Base-by-base conservation (phyloP, 352 stramenopile species). In the Globisporangium acanthophoron region DNA sequence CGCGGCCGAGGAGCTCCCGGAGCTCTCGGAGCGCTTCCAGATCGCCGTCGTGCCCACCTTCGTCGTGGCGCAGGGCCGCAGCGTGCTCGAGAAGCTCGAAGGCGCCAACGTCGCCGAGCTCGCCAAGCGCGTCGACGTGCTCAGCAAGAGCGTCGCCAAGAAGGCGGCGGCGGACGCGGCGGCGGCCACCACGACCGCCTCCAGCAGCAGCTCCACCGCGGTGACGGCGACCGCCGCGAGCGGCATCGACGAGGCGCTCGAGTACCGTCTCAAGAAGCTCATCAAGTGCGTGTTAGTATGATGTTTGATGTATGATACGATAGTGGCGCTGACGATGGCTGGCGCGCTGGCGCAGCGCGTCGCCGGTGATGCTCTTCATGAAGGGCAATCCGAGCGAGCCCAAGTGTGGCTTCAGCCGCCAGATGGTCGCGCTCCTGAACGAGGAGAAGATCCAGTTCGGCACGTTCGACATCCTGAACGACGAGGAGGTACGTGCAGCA, bases 331-430 rank as follows among this genome's bases (percentile, higher is more conserved):
- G 24, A 35, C 2, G 45, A 21, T 58, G 12, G 9, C 9, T 37
- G 5, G 6, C 33, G 9, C 33, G 33, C 5, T 11, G 6, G 3
- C 13, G 35, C 46, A 87, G 70, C 50, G 85, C 85, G 18, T 90
- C 89, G 33, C 76, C 87, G 2, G 91, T 99, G 50, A 98, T 99
- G 94, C 74, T 99, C 21, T 99, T 99, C 73, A 99, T 99, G 96
- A 99, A 99, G 74, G 97, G 97, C 54, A 95, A 92, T 12, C 96
- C 97, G 3, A 96, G 75, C 20, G 88, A 92, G 44, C 96, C 97
- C 21, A 88, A 91, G 67, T 99, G 97, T 67, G 96, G 96, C 46
- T 99, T 99, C 72, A 98, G 87, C 62, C 77, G 89, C 40, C 84
- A 98, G 67, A 92, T 98, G 35, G 88, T 99, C 0, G 88, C 86